Evolutionary conservation across 1,284 basidiomycete species (phyloP).

Genomic region (Cryptococcus sp.): DNA sequence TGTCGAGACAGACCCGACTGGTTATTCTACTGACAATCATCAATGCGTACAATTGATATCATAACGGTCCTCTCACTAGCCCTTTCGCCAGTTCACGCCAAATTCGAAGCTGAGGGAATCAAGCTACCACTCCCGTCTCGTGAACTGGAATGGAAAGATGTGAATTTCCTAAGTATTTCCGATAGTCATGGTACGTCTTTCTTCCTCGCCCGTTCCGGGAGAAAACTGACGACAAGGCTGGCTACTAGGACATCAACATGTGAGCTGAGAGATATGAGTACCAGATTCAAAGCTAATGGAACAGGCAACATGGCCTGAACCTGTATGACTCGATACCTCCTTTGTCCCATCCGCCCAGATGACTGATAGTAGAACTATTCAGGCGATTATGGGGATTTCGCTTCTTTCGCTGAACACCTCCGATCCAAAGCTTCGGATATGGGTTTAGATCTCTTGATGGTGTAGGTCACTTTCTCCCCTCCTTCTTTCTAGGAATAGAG

Average conservation of each 20-base stretch:
- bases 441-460: constrained; percentile 42
- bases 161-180: constrained; percentile 46
- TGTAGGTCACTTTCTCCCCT: constrained; percentile 24
- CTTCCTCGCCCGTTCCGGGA: neutral
- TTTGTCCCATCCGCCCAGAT: neutral
- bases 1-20: too few relatives aligned
- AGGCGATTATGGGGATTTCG: constrained; percentile 73
- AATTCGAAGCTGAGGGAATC: neutral
- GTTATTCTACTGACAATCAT: too few relatives aligned
- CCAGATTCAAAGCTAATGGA: too few relatives aligned
- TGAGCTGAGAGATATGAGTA: constrained; percentile 24
- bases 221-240: constrained; percentile 28
- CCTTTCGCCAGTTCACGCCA: neutral
- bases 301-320: constrained; percentile 49
- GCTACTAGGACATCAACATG: constrained; percentile 47
- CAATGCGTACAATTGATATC: neutral
- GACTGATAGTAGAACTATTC: constrained; percentile 42
- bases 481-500: too few relatives aligned
- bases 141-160: constrained; percentile 43
- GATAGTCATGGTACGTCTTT: constrained; percentile 43
- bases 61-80: neutral
- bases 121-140: constrained; percentile 36
- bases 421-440: constrained; percentile 57
- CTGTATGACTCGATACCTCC: constrained; percentile 27
- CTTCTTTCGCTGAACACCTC: constrained; percentile 76